Percentiles rank a stretch among this genome's conserved stretches.
These are phyloP conservation scores for Cladophialophora psammophila DNA, from an alignment of 2,329 filamentous ascomycete species.

Conservation along the genomic window DNA sequence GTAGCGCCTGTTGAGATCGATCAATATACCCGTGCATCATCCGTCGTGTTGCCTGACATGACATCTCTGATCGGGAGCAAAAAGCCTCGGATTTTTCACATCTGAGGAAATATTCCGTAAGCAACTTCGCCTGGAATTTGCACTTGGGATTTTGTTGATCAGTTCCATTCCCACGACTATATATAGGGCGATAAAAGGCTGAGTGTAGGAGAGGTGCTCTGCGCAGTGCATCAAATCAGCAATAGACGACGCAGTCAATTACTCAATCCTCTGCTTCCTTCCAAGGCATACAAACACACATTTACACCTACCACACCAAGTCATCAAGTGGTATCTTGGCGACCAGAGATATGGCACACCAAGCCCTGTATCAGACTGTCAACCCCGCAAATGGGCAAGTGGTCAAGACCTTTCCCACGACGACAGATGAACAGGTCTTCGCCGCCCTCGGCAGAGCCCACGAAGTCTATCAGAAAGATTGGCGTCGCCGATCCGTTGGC, in stretches of 20 bases:
- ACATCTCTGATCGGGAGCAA: neutral
- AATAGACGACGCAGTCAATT: neutral
- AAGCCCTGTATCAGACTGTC: constrained; percentile 8
- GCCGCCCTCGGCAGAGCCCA: constrained; percentile 11
- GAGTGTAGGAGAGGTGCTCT: neutral
- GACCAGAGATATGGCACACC: neutral
- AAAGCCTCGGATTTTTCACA: neutral
- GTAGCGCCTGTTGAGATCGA: neutral
- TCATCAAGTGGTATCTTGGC: neutral
- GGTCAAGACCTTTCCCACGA: constrained; percentile 7
- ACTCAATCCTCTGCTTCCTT: neutral
- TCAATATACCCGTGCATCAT: neutral
- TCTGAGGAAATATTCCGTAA: neutral
- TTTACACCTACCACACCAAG: neutral
- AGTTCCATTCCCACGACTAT: neutral
- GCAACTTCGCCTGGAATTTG: neutral
- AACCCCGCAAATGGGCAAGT: constrained; percentile 12
- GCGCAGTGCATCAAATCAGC: neutral
- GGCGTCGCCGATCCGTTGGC: constrained; percentile 6
- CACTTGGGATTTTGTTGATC: neutral
- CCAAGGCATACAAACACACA: neutral
- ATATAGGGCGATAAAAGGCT: neutral
- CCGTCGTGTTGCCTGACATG: neutral
- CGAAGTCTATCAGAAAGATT: constrained; percentile 13
- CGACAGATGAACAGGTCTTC: constrained; percentile 8